These are phyloP conservation scores for Vigna nakashimae DNA, from an alignment of 306 rosid species.

Conservation along the genomic window DNA sequence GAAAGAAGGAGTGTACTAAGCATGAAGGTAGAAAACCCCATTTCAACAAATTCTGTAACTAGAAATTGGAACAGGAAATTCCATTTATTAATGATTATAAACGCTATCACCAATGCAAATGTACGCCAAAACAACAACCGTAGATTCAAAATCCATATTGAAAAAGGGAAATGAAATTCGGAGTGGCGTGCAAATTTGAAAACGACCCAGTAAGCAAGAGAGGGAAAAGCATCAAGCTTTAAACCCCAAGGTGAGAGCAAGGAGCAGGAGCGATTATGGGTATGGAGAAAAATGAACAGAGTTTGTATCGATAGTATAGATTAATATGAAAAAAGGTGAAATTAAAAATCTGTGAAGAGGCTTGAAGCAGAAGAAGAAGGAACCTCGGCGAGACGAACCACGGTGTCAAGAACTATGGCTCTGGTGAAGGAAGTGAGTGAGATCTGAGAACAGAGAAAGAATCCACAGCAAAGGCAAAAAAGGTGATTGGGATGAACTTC, in stretches of 20 bases:
- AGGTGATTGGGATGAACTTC: neutral
- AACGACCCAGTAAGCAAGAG: conserved; percentile 17
- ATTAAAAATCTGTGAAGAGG: conserved; percentile 22
- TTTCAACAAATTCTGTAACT: neutral
- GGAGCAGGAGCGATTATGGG: neutral
- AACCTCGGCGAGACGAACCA: conserved; percentile 27
- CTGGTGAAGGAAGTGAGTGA: conserved; percentile 40
- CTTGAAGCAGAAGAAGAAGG: conserved; percentile 2
- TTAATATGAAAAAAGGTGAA: neutral
- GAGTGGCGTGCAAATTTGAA: conserved; percentile 14
- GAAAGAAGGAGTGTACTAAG: neutral
- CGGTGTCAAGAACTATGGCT: neutral
- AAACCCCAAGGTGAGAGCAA: neutral
- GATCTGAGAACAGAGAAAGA: conserved; percentile 40
- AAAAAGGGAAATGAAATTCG: neutral
- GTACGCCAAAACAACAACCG: neutral
- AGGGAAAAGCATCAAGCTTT: conserved; percentile 11
- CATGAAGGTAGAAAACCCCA: neutral
- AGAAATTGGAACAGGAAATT: neutral
- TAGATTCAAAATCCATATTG: conserved; percentile 33
- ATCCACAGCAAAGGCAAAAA: conserved; percentile 21
- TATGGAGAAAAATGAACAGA: neutral
- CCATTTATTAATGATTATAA: neutral
- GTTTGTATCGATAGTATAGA: neutral
- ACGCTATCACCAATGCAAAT: conserved; percentile 9